Evolutionary conservation across 164 flowering plant species (phyloP).

Genomic region (Chloranthus sessilifolius): DNA sequence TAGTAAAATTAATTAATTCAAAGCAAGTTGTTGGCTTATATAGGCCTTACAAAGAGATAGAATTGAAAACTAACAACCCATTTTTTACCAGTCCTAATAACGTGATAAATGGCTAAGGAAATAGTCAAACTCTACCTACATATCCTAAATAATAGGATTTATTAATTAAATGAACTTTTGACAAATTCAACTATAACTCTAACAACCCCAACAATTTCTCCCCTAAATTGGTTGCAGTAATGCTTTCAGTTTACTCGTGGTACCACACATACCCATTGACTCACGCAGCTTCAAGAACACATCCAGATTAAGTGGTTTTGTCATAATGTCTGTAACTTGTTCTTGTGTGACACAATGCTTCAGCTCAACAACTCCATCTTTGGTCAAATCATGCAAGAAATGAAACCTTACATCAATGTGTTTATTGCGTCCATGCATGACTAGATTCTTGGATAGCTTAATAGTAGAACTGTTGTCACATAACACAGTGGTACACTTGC

Average conservation of each 20-base stretch:
- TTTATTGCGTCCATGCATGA: neutral
- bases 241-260: neutral
- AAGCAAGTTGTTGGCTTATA: too few species aligned
- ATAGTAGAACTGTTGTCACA: neutral
- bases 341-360: too few species aligned
- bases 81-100: neutral
- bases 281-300: neutral
- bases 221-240: neutral
- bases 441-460: neutral
- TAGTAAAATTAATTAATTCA: too few species aligned
- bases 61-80: neutral
- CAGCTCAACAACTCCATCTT: too few species aligned
- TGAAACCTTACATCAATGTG: too few species aligned
- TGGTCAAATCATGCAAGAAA: too few species aligned
- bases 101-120: neutral
- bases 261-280: neutral
- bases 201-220: neutral
- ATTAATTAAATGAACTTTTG: neutral
- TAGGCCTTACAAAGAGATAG: neutral
- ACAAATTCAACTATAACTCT: too few species aligned
- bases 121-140: neutral
- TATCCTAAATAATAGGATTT: neutral
- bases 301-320: neutral
- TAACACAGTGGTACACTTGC: neutral
- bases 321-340: too few species aligned